A percentile compares a stretch with the other conserved stretches of the same genome.
phyloP scores from a whole-genome alignment of 345 rosid genomes.

The Hibiscus syriacus region DNA sequence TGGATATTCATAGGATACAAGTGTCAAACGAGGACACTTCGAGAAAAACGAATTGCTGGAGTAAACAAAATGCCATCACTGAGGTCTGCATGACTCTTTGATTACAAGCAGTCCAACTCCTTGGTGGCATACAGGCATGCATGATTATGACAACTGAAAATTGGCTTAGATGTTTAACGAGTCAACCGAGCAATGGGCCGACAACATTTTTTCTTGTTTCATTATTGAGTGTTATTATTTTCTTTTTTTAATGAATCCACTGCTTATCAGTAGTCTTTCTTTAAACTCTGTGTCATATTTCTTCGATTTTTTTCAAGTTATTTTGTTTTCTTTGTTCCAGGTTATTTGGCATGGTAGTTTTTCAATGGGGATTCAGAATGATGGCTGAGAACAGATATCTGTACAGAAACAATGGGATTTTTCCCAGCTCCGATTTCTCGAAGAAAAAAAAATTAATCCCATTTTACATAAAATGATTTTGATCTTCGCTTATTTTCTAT shows the following conservation, averaged over 20 bases:
- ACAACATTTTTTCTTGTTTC: neutral
- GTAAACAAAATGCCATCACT: neutral
- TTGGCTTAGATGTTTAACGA: neutral
- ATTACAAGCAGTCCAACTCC: neutral
- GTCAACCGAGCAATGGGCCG: neutral
- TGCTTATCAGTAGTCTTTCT: neutral
- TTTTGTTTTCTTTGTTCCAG: neutral
- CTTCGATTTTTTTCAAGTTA: neutral
- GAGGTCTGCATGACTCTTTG: neutral
- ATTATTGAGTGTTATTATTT: neutral
- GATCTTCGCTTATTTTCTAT: neutral
- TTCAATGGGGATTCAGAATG: neutral
- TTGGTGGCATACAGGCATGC: neutral
- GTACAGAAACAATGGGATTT: neutral
- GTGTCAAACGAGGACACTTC: neutral
- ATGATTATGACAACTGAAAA: neutral
- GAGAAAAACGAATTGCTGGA: slow-evolving; percentile 6
- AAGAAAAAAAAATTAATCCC: neutral
- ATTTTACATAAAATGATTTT: neutral
- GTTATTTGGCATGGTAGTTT: neutral
- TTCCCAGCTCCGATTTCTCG: neutral
- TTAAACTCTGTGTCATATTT: neutral
- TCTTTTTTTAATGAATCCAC: neutral
- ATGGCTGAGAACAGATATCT: neutral
- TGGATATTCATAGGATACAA: neutral